Percentiles rank a stretch among this genome's conserved stretches.
These are phyloP conservation scores for Syncephalastrum contaminatum DNA, from an alignment of 371 early-diverging fungal genomes.

Conservation along the genomic window DNA sequence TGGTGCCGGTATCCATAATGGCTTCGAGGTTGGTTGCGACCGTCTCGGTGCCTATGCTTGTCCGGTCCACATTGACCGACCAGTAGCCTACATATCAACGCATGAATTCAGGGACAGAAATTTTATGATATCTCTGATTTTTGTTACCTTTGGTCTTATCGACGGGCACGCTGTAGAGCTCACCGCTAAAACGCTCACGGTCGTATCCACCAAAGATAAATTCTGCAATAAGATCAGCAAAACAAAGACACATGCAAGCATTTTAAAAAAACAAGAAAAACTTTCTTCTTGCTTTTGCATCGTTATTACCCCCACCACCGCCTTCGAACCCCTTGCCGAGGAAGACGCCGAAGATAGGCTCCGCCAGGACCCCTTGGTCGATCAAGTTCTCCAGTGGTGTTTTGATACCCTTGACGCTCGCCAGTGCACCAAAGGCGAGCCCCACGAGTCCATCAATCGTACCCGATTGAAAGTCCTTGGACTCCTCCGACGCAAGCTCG, in stretches of 20 bases:
- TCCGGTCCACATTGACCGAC: slow-evolving; percentile 7
- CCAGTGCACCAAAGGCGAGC: slow-evolving; percentile 36
- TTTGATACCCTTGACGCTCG: slow-evolving; percentile 31
- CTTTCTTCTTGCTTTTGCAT: too few species aligned
- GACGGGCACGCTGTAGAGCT: slow-evolving; percentile 21
- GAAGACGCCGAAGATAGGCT: slow-evolving; percentile 31
- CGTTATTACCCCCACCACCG: slow-evolving; percentile 29
- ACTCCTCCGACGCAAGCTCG: slow-evolving; percentile 37
- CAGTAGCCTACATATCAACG: slow-evolving; percentile 1
- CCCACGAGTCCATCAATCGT: slow-evolving; percentile 44
- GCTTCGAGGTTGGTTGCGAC: slow-evolving; percentile 15
- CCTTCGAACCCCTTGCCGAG: slow-evolving; percentile 22
- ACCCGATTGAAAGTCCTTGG: slow-evolving; percentile 22
- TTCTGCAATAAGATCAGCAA: slow-evolving; percentile 12
- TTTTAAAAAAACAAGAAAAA: too few species aligned
- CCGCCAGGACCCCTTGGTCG: slow-evolving; percentile 13
- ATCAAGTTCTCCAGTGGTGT: slow-evolving; percentile 30
- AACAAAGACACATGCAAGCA: neutral
- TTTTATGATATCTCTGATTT: neutral
- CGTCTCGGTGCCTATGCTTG: slow-evolving; percentile 1
- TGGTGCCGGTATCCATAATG: slow-evolving; percentile 62
- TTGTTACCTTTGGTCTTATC: slow-evolving; percentile 17
- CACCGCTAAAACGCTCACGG: slow-evolving; percentile 15
- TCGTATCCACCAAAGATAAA: slow-evolving; percentile 37
- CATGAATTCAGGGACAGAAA: neutral